phyloP scores from a whole-genome alignment of 73 alveolate species.

The Diophrys sp. region DNA sequence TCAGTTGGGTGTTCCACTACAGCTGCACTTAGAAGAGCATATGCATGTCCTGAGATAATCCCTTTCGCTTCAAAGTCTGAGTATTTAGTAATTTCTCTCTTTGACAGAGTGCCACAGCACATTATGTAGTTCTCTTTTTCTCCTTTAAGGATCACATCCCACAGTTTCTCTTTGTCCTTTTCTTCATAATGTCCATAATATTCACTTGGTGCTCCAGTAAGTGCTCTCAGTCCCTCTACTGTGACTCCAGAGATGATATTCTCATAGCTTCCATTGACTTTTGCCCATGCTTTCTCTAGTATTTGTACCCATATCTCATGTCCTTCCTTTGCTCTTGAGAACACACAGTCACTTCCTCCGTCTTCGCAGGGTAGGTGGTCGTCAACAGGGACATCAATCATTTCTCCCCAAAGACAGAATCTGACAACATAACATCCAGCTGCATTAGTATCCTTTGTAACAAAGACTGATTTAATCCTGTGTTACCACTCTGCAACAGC shows the following conservation, averaged over 20 bases:
- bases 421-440: conserved; percentile 87
- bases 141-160: conserved; percentile 69
- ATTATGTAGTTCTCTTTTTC: conserved; percentile 71
- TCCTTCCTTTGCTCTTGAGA: conserved; percentile 54
- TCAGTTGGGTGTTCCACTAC: conserved; percentile 59
- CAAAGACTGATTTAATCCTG: conserved; percentile 67
- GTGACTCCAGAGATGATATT: conserved; percentile 86
- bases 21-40: conserved; percentile 72
- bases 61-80: conserved; percentile 70
- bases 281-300: conserved; percentile 97
- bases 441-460: conserved; percentile 66
- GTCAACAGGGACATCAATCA: conserved; percentile 51
- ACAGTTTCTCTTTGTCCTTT: conserved; percentile 19
- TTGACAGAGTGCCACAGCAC: conserved; percentile 65
- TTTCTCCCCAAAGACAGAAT: conserved; percentile 48
- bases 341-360: conserved; percentile 47
- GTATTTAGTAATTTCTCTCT: conserved; percentile 19
- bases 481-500: conserved; percentile 79
- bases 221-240: conserved; percentile 58
- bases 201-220: conserved; percentile 40
- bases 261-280: conserved; percentile 84
- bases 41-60: conserved; percentile 90
- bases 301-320: conserved; percentile 93
- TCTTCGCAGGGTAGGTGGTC: conserved; percentile 75
- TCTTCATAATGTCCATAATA: background rate